These are phyloP conservation scores for Coemansia sp. DNA, from an alignment of 192 early-diverging fungal species.

Conservation along the genomic window DNA sequence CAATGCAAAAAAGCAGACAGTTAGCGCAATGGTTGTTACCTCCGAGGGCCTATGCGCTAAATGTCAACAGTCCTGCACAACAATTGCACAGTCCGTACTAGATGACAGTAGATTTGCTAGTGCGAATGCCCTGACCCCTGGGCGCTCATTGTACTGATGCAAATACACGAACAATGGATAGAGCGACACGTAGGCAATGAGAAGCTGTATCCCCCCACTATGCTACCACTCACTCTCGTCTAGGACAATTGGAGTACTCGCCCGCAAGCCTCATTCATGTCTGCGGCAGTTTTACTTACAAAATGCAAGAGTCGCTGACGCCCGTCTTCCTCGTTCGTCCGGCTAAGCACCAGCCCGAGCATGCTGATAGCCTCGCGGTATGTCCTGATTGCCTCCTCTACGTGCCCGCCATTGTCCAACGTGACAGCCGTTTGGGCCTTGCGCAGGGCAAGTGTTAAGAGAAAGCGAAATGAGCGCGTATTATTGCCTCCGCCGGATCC, in stretches of 20 bases:
- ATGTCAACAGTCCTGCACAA: not conserved
- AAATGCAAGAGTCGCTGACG: conserved; percentile 55
- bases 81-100: not conserved
- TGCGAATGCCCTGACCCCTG: not conserved
- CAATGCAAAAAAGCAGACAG: not conserved
- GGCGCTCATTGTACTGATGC: conserved; percentile 4
- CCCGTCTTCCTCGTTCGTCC: conserved; percentile 50
- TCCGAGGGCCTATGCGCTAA: not conserved
- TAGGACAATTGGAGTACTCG: not conserved
- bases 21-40: not conserved
- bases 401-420: conserved; percentile 49
- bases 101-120: not conserved
- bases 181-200: not conserved
- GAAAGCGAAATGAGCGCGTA: conserved; percentile 55
- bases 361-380: conserved; percentile 58
- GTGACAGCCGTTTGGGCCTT: conserved; percentile 56
- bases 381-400: conserved; percentile 50
- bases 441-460: conserved; percentile 52
- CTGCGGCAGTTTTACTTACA: conserved; percentile 31
- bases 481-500: conserved; percentile 38
- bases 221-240: not conserved
- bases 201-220: not conserved
- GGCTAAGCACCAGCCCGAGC: conserved; percentile 52
- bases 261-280: not conserved
- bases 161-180: not conserved